These are phyloP conservation scores for Erythrophleum fordii DNA, from an alignment of 306 rosid species.

Conservation along the genomic window DNA sequence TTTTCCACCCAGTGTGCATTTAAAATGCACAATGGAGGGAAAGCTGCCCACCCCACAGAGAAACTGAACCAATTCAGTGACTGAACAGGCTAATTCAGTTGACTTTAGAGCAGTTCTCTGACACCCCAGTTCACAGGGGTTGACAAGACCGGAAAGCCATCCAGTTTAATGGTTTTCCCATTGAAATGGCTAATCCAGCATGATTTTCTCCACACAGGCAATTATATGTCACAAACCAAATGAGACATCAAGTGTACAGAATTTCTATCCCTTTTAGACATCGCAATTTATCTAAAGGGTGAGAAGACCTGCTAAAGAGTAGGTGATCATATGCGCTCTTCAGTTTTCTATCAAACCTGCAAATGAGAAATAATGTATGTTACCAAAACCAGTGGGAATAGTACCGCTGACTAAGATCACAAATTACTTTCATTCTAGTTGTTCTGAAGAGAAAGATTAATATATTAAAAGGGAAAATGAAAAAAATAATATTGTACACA, in stretches of 20 bases:
- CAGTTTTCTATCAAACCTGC: slow-evolving; percentile 97
- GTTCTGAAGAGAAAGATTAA: slow-evolving; percentile 7
- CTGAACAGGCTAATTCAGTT: background rate
- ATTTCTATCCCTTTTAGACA: slow-evolving; percentile 36
- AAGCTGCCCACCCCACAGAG: background rate
- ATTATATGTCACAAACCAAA: slow-evolving; percentile 25
- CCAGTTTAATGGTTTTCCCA: background rate
- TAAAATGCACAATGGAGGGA: background rate
- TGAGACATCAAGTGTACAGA: slow-evolving; percentile 13
- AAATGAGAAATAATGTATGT: slow-evolving; percentile 31
- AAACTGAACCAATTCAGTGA: background rate
- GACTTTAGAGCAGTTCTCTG: background rate
- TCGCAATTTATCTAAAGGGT: slow-evolving; percentile 31
- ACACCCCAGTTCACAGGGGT: background rate
- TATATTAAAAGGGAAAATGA: slow-evolving; percentile 10
- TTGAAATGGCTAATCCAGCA: background rate
- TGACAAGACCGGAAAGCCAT: background rate
- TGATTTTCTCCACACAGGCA: background rate
- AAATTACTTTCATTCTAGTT: background rate
- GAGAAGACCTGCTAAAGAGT: slow-evolving; percentile 93
- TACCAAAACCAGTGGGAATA: slow-evolving; percentile 29
- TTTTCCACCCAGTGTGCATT: background rate
- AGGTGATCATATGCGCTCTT: slow-evolving; percentile 95
- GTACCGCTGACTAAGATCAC: slow-evolving; percentile 26
- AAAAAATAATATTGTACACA: slow-evolving; percentile 13